These are phyloP conservation scores for Trichoderma sp. DNA, from an alignment of 2,329 filamentous ascomycete species.

Conservation along the genomic window DNA sequence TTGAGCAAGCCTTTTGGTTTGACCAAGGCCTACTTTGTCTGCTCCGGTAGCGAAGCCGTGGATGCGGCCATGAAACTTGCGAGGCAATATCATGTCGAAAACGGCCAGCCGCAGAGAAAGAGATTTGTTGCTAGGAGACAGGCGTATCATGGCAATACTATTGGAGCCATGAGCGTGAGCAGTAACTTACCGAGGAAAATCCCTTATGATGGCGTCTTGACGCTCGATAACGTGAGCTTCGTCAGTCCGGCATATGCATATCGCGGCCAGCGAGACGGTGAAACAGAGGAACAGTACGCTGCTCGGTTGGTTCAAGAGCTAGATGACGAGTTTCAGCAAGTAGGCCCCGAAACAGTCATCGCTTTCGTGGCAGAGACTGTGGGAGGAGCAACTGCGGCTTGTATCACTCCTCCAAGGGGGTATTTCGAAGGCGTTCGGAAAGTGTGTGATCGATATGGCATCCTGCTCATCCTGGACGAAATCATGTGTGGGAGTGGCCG, in stretches of 20 bases:
- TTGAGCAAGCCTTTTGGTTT: conserved; percentile 39
- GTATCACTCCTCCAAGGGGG: conserved; percentile 63
- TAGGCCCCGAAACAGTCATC: conserved; percentile 67
- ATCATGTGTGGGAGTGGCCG: conserved; percentile 70
- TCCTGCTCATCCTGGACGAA: conserved; percentile 77
- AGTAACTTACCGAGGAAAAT: conserved; percentile 62
- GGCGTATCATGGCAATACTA: conserved; percentile 51
- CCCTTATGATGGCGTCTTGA: conserved; percentile 52
- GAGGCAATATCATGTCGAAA: conserved; percentile 50
- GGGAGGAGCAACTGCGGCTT: conserved; percentile 68
- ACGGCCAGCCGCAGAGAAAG: conserved; percentile 36
- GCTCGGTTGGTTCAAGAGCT: conserved; percentile 62
- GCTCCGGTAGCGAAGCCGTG: conserved; percentile 41
- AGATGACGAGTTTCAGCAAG: conserved; percentile 63
- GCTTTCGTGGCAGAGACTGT: conserved; percentile 75
- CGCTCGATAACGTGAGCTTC: conserved; percentile 50
- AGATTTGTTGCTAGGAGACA: conserved; percentile 46
- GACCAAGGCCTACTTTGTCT: conserved; percentile 40
- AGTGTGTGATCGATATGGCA: conserved; percentile 70
- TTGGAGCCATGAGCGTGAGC: conserved; percentile 66
- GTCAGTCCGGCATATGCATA: conserved; percentile 70
- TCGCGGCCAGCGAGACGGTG: conserved; percentile 51
- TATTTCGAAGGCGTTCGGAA: conserved; percentile 69
- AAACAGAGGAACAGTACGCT: conserved; percentile 62
- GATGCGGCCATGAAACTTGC: conserved; percentile 53